Percentiles rank a stretch among this genome's conserved stretches.
phyloP scores from a whole-genome alignment of 352 stramenopile species.

The Globisporangium cylindrosporum region DNA sequence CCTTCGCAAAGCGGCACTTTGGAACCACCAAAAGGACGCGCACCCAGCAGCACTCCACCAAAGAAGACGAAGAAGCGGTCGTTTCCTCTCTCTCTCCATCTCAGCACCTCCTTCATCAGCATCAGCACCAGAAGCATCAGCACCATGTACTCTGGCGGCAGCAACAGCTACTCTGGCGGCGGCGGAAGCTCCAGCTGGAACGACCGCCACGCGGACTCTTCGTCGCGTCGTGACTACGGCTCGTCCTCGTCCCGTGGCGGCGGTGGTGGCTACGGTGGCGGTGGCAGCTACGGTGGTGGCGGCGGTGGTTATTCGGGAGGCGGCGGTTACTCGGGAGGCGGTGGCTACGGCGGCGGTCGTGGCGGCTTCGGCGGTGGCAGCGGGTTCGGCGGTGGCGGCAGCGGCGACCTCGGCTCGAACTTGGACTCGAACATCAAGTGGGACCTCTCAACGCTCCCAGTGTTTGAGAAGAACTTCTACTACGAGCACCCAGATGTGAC shows the following conservation, averaged over 20 bases:
- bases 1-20: slow-evolving; percentile 10
- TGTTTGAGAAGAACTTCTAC: slow-evolving; percentile 99
- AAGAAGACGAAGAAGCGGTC: slow-evolving; percentile 1
- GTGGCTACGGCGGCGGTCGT: slow-evolving; percentile 25
- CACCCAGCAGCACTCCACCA: background rate
- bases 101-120: background rate
- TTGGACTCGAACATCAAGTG: slow-evolving; percentile 95
- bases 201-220: slow-evolving; percentile 74
- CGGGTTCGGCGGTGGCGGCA: slow-evolving; percentile 26
- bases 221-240: slow-evolving; percentile 64
- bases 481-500: slow-evolving; percentile 97
- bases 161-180: slow-evolving; percentile 23
- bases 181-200: slow-evolving; percentile 31
- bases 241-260: slow-evolving; percentile 31
- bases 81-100: slow-evolving; percentile 7
- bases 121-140: background rate
- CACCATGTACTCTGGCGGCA: slow-evolving; percentile 59
- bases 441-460: slow-evolving; percentile 90
- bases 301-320: slow-evolving; percentile 33
- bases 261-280: slow-evolving; percentile 26
- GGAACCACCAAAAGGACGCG: slow-evolving; percentile 14
- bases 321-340: slow-evolving; percentile 32
- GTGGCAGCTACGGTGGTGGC: slow-evolving; percentile 26
- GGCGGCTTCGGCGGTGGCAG: slow-evolving; percentile 35
- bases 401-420: slow-evolving; percentile 82